Evolutionary conservation across 352 stramenopile genomes (phyloP).

Genomic region (Globisporangium splendens): DNA sequence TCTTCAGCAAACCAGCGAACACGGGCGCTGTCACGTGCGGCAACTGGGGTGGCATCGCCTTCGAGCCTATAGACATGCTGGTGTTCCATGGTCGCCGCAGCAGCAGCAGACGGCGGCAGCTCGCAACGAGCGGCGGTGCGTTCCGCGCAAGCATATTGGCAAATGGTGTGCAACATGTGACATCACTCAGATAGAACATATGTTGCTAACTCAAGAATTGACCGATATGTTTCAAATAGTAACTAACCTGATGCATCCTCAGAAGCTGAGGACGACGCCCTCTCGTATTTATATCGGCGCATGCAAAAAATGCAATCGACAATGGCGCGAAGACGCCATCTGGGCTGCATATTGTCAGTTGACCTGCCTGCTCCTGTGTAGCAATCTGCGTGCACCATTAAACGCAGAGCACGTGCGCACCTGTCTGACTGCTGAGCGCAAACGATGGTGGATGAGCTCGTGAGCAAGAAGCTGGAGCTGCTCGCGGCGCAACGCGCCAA

Average conservation of each 20-base stretch:
- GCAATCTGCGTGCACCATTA: constrained; percentile 1
- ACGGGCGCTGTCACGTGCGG: constrained; percentile 23
- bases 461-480: constrained; percentile 78
- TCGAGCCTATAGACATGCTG: too few relatives aligned
- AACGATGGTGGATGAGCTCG: constrained; percentile 56
- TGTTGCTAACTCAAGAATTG: too few relatives aligned
- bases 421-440: too few relatives aligned
- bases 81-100: background rate
- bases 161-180: too few relatives aligned
- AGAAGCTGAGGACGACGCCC: constrained; percentile 7
- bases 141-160: background rate
- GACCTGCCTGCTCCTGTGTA: too few relatives aligned
- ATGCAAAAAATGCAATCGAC: background rate
- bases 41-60: too few relatives aligned
- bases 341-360: too few relatives aligned
- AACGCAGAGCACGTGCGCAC: background rate
- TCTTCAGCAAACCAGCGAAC: constrained; percentile 36
- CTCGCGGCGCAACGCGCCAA: constrained; percentile 67
- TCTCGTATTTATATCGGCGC: constrained; percentile 8
- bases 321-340: too few relatives aligned
- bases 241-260: background rate
- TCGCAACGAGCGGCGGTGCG: background rate
- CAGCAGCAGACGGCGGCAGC: background rate
- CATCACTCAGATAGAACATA: too few relatives aligned
- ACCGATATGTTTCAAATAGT: too few relatives aligned